Conservation (phyloP, 2,329 filamentous ascomycete genomes). For the Magnaporthales sp. region DNA sequence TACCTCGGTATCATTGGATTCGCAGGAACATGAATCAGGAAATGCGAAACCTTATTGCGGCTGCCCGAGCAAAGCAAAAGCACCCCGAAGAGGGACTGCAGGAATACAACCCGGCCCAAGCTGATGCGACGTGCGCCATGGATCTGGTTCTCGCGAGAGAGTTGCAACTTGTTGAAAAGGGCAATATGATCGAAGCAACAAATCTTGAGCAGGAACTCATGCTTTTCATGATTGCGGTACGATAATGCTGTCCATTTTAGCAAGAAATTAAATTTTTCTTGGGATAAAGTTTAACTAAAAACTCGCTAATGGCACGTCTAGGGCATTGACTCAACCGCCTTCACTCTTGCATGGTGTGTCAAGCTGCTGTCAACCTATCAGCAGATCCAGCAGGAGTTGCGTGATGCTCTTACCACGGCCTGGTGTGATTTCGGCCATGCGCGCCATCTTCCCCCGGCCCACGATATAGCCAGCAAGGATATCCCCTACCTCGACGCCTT, state of each 20-base stretch:
- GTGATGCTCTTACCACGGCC: neutral
- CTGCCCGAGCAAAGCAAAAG: conserved; percentile 7
- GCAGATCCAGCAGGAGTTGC: conserved; percentile 5
- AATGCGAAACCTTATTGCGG: conserved; percentile 14
- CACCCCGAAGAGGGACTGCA: too few species aligned
- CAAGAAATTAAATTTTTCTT: neutral
- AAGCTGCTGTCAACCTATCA: conserved; percentile 6
- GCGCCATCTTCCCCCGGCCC: neutral
- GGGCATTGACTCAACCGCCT: conserved; percentile 36
- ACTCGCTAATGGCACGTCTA: conserved; percentile 15
- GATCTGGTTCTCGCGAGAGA: conserved; percentile 4
- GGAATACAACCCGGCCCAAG: conserved; percentile 16
- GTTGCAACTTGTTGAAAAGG: neutral
- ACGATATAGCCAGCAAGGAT: neutral
- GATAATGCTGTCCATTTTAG: neutral
- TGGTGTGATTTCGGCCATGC: neutral
- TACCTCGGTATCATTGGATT: conserved; percentile 12
- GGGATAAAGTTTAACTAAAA: conserved; percentile 11
- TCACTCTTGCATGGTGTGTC: conserved; percentile 19
- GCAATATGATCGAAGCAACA: neutral
- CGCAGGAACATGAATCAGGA: conserved; percentile 13
- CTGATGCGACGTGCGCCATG: conserved; percentile 8
- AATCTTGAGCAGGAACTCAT: conserved; percentile 3
- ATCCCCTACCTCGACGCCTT: neutral
- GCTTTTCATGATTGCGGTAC: neutral